A percentile compares a stretch with the other conserved stretches of the same genome.
Conservation (phyloP, 2,329 filamentous ascomycete genomes). For the Leptographium galeiforme region DNA sequence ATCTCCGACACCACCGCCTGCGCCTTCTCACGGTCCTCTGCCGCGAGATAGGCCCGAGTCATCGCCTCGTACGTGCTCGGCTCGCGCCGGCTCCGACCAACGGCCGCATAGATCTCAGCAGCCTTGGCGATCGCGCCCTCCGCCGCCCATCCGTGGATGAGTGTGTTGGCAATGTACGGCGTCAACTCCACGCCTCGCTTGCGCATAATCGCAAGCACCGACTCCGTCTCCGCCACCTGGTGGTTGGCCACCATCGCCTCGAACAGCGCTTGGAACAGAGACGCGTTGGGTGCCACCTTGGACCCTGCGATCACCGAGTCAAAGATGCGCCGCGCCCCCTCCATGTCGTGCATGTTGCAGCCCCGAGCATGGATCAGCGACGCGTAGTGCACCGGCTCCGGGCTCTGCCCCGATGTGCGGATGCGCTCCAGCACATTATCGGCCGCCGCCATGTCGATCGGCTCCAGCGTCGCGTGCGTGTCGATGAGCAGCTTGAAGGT, state of each 20-base stretch:
- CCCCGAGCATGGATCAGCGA: slow-evolving; percentile 92
- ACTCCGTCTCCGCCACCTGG: slow-evolving; percentile 60
- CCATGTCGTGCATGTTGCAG: slow-evolving; percentile 85
- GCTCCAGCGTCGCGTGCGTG: slow-evolving; percentile 85
- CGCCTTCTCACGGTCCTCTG: slow-evolving; percentile 65
- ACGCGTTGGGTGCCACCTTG: slow-evolving; percentile 60
- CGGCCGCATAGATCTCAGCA: slow-evolving; percentile 63
- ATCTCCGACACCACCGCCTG: slow-evolving; percentile 78
- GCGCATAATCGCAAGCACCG: slow-evolving; percentile 64
- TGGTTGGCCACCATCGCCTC: slow-evolving; percentile 96
- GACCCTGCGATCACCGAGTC: slow-evolving; percentile 60
- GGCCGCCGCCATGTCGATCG: slow-evolving; percentile 75
- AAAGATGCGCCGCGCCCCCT: slow-evolving; percentile 68
- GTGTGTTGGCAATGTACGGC: slow-evolving; percentile 93
- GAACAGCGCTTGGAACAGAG: slow-evolving; percentile 91
- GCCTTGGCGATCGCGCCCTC: slow-evolving; percentile 71
- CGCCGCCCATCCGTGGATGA: slow-evolving; percentile 92
- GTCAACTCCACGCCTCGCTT: slow-evolving; percentile 67
- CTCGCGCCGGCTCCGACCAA: slow-evolving; percentile 68
- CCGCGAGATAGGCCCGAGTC: slow-evolving; percentile 82
- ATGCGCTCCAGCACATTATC: slow-evolving; percentile 74
- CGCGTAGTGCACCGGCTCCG: slow-evolving; percentile 90
- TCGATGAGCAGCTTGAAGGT: slow-evolving; percentile 97
- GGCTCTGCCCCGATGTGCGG: slow-evolving; percentile 55
- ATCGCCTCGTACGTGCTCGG: slow-evolving; percentile 98